A percentile compares a stretch with the other conserved stretches of the same genome.
These are phyloP conservation scores for Pycnococcus provasolii DNA, from an alignment of 139 green algal genomes.

Conservation along the genomic window DNA sequence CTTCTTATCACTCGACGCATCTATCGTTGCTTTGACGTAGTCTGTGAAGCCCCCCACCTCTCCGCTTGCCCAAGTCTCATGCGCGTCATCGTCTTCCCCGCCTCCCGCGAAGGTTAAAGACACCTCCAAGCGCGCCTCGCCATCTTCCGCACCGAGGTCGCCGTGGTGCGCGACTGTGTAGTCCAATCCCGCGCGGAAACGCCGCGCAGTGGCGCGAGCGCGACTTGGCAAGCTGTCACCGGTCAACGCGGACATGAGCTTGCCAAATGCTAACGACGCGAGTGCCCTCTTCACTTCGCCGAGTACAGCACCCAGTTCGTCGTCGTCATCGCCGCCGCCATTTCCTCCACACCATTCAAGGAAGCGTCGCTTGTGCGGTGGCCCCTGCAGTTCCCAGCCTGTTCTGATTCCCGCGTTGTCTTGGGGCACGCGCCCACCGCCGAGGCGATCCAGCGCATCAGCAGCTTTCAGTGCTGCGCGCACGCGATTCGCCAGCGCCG, in stretches of 20 bases:
- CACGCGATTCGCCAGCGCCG: conserved; percentile 18
- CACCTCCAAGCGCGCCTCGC: conserved; percentile 50
- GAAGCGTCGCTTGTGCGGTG: conserved; percentile 76
- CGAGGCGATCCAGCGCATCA: conserved; percentile 43
- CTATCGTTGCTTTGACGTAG: conserved; percentile 51
- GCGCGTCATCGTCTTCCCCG: conserved; percentile 24
- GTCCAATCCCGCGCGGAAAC: conserved; percentile 69
- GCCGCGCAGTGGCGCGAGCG: conserved; percentile 37
- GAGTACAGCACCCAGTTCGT: conserved; percentile 4
- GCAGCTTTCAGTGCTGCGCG: conserved; percentile 21
- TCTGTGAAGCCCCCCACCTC: conserved; percentile 74
- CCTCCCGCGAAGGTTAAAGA: conserved; percentile 64
- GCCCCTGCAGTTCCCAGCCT: conserved; percentile 49
- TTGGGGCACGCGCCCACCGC: conserved; percentile 23
- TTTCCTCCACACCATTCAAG: conserved; percentile 30
- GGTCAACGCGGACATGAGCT: conserved; percentile 36
- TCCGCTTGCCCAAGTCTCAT: conserved; percentile 40
- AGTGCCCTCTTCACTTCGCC: conserved; percentile 39
- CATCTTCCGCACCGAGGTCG: conserved; percentile 21
- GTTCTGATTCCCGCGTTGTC: conserved; percentile 35
- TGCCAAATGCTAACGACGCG: conserved; percentile 42
- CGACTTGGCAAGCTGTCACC: conserved; percentile 3
- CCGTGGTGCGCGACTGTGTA: conserved; percentile 74
- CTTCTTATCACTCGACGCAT: conserved; percentile 40
- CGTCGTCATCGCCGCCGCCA: neutral